Percentiles rank a stretch among this genome's conserved stretches.
These are phyloP conservation scores for Arctium lappa DNA, from an alignment of 129 eudicot genomes.

Conservation along the genomic window DNA sequence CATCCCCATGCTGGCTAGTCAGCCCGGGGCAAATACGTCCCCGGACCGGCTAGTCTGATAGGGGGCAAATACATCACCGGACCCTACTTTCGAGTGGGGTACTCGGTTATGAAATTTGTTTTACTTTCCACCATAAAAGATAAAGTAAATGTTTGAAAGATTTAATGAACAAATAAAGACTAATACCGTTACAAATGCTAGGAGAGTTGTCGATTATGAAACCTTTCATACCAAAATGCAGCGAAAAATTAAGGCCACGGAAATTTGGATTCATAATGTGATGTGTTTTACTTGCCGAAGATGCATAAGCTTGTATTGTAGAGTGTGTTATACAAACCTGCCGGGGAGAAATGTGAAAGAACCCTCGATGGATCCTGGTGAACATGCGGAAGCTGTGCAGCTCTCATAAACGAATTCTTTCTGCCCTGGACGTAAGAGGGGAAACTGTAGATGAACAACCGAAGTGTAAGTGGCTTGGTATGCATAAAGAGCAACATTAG, in stretches of 20 bases:
- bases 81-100: background rate
- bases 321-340: conserved; percentile 37
- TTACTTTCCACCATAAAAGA: no score
- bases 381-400: conserved; percentile 32
- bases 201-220: background rate
- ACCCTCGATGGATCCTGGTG: conserved; percentile 79
- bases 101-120: no score
- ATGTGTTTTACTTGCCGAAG: background rate
- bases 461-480: background rate
- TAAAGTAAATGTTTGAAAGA: no score
- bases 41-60: background rate
- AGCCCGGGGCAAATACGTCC: background rate
- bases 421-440: conserved; percentile 59
- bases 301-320: background rate
- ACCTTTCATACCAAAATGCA: background rate
- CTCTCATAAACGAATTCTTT: conserved; percentile 89
- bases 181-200: background rate
- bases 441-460: conserved; percentile 46
- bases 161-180: no score
- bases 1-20: background rate
- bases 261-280: background rate
- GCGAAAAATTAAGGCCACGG: background rate
- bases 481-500: background rate
- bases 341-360: conserved; percentile 87
- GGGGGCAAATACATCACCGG: background rate